Conservation (phyloP, 768 basidiomycete genomes). For the Suillus subalutaceus region DNA sequence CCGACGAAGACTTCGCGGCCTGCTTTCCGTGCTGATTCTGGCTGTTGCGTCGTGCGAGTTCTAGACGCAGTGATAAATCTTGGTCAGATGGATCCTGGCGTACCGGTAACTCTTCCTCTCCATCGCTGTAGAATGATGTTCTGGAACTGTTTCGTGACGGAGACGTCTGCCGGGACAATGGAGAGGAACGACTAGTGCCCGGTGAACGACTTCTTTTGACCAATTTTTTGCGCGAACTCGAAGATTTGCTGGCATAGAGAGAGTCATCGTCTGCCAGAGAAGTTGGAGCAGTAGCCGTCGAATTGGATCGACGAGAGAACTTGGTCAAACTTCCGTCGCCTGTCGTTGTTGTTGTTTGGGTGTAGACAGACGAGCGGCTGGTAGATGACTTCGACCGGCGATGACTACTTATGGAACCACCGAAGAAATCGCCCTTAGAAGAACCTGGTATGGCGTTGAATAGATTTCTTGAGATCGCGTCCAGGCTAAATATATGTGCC, state of each 20-base stretch:
- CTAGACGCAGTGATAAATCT: conserved; percentile 76
- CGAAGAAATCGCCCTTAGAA: conserved; percentile 75
- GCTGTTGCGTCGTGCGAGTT: conserved; percentile 84
- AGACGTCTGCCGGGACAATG: conserved; percentile 39
- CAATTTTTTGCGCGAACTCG: conserved; percentile 50
- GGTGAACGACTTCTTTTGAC: conserved; percentile 53
- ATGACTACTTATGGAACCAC: conserved; percentile 68
- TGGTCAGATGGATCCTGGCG: conserved; percentile 68
- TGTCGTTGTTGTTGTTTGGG: conserved; percentile 69
- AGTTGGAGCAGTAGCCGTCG: conserved; percentile 66
- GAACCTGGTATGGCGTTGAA: conserved; percentile 74
- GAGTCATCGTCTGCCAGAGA: conserved; percentile 68
- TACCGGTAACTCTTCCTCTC: conserved; percentile 46
- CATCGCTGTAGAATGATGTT: conserved; percentile 42
- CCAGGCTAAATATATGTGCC: conserved; percentile 86
- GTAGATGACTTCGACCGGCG: conserved; percentile 69
- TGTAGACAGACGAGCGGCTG: conserved; percentile 75
- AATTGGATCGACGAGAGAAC: conserved; percentile 72
- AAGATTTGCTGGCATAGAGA: conserved; percentile 44
- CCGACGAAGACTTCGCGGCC: conserved; percentile 42
- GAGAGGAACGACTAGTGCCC: conserved; percentile 35
- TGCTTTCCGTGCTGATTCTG: conserved; percentile 65
- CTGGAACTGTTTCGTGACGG: conserved; percentile 44
- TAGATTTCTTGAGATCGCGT: conserved; percentile 87
- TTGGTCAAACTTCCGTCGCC: conserved; percentile 68